Conservation (phyloP, 177 flowering plant species). For the Vitis hybrid region DNA sequence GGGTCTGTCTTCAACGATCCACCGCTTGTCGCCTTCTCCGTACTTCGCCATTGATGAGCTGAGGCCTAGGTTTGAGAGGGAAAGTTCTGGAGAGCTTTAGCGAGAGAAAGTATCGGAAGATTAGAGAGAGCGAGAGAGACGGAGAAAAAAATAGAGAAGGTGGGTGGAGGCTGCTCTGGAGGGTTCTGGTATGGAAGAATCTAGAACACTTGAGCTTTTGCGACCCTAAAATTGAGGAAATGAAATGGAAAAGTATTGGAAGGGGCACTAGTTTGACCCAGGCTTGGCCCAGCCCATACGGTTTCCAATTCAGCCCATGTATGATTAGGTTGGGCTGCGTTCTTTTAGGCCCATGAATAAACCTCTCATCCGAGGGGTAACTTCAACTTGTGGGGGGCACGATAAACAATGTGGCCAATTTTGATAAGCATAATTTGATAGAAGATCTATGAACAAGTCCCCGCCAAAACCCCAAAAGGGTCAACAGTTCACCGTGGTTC, state of each 20-base stretch:
- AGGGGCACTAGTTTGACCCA: no score
- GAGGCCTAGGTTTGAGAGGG: background rate
- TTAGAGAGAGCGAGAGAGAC: background rate
- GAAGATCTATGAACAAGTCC: background rate
- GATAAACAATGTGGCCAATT: no score
- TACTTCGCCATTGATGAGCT: conserved; percentile 64
- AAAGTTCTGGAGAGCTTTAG: background rate
- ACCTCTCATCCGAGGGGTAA: no score
- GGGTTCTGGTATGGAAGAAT: conserved; percentile 21
- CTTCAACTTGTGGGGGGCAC: no score
- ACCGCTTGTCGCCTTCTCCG: conserved; percentile 98
- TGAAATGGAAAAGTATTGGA: no score
- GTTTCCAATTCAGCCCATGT: no score
- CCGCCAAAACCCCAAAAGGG: background rate
- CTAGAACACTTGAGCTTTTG: conserved; percentile 11
- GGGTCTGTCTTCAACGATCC: conserved; percentile 95
- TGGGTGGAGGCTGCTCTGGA: conserved; percentile 7
- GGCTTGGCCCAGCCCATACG: no score
- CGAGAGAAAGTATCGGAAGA: no score
- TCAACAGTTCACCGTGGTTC: background rate
- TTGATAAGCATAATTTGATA: no score
- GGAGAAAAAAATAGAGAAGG: background rate
- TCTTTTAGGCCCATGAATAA: no score
- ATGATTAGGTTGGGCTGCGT: no score
- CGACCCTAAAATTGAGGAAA: no score